Conservation (phyloP, 2,329 filamentous ascomycete species). For the Neophaeococcomyces aloes region DNA sequence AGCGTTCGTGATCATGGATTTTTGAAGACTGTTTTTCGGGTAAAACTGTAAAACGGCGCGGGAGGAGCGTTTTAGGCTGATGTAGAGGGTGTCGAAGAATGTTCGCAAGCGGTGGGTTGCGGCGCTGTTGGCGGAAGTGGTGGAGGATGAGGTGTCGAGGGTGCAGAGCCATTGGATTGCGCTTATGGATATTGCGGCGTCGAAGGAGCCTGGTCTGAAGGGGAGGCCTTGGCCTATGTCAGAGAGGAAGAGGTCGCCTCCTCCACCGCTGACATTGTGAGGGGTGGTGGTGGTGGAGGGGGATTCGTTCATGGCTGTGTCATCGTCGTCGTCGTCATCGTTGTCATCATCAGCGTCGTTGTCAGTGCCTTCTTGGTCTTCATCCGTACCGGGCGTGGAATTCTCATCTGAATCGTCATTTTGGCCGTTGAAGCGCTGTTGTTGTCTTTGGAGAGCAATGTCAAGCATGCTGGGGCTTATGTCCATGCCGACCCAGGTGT, state of each 20-base stretch:
- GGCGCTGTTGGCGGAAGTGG: slow-evolving; percentile 43
- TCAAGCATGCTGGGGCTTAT: slow-evolving; percentile 95
- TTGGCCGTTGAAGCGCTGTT: not conserved
- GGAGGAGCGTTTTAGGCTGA: slow-evolving; percentile 69
- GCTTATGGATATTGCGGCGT: slow-evolving; percentile 87
- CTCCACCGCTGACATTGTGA: slow-evolving; percentile 49
- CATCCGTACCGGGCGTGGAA: not conserved
- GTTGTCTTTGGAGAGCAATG: slow-evolving; percentile 66
- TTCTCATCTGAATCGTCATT: not conserved
- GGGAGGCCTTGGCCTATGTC: slow-evolving; percentile 94
- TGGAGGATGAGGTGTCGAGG: slow-evolving; percentile 56
- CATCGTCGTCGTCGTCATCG: slow-evolving; percentile 2
- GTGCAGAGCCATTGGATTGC: slow-evolving; percentile 99
- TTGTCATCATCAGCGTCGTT: not conserved
- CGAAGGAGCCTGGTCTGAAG: slow-evolving; percentile 83
- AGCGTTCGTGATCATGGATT: slow-evolving; percentile 81
- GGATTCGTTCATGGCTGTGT: slow-evolving; percentile 2
- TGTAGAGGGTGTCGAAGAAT: slow-evolving; percentile 91
- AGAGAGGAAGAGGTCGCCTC: slow-evolving; percentile 85
- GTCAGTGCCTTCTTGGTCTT: not conserved
- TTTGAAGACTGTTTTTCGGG: slow-evolving; percentile 85
- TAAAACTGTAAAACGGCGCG: slow-evolving; percentile 96
- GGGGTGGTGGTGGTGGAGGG: not conserved
- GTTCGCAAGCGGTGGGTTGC: slow-evolving; percentile 64
- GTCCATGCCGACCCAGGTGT: slow-evolving; percentile 97